Base-by-base conservation (phyloP, 1,284 basidiomycete genomes). In the Boletus semigastroideus region DNA sequence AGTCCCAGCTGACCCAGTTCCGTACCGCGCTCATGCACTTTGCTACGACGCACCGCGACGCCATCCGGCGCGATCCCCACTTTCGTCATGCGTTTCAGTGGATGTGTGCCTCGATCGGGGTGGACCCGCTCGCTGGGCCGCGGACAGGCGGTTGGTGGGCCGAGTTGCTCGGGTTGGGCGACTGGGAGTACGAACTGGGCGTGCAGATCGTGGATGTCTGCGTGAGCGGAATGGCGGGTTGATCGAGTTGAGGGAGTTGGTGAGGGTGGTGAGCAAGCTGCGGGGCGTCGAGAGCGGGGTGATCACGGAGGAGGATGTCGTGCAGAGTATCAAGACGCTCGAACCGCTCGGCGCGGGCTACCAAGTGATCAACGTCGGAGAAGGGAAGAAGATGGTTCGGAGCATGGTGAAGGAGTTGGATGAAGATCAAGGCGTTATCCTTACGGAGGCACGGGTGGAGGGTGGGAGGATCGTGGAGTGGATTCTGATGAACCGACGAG, bases 141-240 rank as follows among this genome's bases (percentile, higher is more conserved):
- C 74, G 87, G 22, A 86, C 86, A 56, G 90, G 90, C n/a, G 85
- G 93, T 3, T 94, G 91, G 89, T 92, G 90, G 86, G 86, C 83
- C 20, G 94, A 94, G 66, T 74, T 93, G 63, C 78, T 98, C 16
- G 92, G 92, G 1, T 70, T 91, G 46, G 86, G 92, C 9, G 97
- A 99, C 68, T 99, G 93, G 92, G 90, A 94, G 63, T 92, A 93
- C 68, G 95, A 97, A 64, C 82, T 99, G 1, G 93, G 93, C 3
- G 92, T 98, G 25, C 96, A 99, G 75, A 90, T 99, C 57, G 94
- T 99, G 44, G 96, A 99, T 67, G 84, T 99, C 16, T 98, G 96
- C 64, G 87, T 98, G 30, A 88, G 84, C 74, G 85, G 40, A 98
- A 98, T 59, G 96, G 97, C 0, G 96, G 97, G 0, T 74, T 98